A percentile compares a stretch with the other conserved stretches of the same genome.
Evolutionary conservation across 805 yeast genomes (phyloP).

Genomic region (Saturnispora kantuleensis): DNA sequence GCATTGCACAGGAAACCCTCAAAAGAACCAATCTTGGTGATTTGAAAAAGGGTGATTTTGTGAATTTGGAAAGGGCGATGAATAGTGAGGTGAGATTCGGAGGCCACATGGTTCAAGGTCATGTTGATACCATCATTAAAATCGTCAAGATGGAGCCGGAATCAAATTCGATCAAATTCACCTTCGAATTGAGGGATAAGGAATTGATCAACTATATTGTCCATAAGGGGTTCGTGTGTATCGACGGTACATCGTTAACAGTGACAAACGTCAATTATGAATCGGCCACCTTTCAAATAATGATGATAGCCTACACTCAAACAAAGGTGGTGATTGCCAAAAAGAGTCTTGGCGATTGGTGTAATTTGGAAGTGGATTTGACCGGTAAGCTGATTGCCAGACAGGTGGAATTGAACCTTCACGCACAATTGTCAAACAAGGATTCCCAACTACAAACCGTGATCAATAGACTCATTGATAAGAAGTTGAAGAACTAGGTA

Average conservation of each 20-base stretch:
- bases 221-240: slow-evolving; percentile 86
- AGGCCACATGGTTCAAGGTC: slow-evolving; percentile 98
- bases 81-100: slow-evolving; percentile 75
- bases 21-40: slow-evolving; percentile 67
- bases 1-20: slow-evolving; percentile 87
- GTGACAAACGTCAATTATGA: slow-evolving; percentile 66
- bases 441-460: slow-evolving; percentile 41
- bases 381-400: slow-evolving; percentile 87
- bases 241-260: slow-evolving; percentile 92
- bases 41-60: slow-evolving; percentile 47
- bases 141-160: slow-evolving; percentile 49
- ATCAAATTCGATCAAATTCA: slow-evolving; percentile 66
- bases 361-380: slow-evolving; percentile 90
- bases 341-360: slow-evolving; percentile 52
- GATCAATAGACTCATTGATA: slow-evolving; percentile 39
- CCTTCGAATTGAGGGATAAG: slow-evolving; percentile 59
- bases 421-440: slow-evolving; percentile 40
- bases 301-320: slow-evolving; percentile 91
- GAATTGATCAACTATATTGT: slow-evolving; percentile 67
- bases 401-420: slow-evolving; percentile 57
- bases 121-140: slow-evolving; percentile 80
- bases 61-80: slow-evolving; percentile 90
- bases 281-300: slow-evolving; percentile 56
- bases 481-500: slow-evolving; percentile 23
- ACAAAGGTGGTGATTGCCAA: slow-evolving; percentile 62